A percentile compares a stretch with the other conserved stretches of the same genome.
phyloP scores from a whole-genome alignment of 768 basidiomycete species.

The Suillus decipiens region DNA sequence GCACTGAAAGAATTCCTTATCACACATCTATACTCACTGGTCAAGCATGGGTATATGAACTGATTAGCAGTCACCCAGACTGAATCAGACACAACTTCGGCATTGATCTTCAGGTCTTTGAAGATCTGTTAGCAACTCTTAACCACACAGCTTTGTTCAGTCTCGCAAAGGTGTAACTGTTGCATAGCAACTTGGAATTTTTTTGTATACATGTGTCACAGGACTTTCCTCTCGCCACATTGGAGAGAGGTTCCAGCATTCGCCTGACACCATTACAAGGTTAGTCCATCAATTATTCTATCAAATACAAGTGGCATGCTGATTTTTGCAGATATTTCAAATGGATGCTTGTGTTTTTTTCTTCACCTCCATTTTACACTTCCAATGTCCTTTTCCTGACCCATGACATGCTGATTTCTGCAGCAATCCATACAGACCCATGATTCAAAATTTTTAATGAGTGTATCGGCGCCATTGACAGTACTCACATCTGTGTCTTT shows the following conservation, averaged over 20 bases:
- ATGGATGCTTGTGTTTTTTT: not conserved
- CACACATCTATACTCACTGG: constrained; percentile 29
- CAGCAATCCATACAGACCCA: not conserved
- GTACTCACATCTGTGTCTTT: constrained; percentile 7
- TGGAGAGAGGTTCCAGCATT: too few relatives aligned
- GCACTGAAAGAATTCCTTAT: constrained; percentile 11
- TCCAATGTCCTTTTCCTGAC: not conserved
- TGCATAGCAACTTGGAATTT: constrained; percentile 16
- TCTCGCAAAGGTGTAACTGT: constrained; percentile 14
- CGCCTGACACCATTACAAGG: constrained; percentile 29
- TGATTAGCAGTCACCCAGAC: constrained; percentile 24
- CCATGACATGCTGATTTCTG: not conserved
- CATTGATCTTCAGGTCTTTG: constrained; percentile 24
- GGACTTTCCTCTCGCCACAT: not conserved
- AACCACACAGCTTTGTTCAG: not conserved
- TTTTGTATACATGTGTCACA: constrained; percentile 18
- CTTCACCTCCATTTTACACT: not conserved
- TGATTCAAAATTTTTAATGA: not conserved
- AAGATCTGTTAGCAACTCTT: constrained; percentile 15
- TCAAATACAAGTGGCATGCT: not conserved
- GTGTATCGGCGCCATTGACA: constrained; percentile 8
- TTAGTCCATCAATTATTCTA: constrained; percentile 3
- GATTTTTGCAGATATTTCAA: not conserved
- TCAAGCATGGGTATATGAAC: constrained; percentile 24
- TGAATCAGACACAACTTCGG: constrained; percentile 15